These are phyloP conservation scores for Metarhizium humberi DNA, from an alignment of 2,329 filamentous ascomycete genomes.

Conservation along the genomic window DNA sequence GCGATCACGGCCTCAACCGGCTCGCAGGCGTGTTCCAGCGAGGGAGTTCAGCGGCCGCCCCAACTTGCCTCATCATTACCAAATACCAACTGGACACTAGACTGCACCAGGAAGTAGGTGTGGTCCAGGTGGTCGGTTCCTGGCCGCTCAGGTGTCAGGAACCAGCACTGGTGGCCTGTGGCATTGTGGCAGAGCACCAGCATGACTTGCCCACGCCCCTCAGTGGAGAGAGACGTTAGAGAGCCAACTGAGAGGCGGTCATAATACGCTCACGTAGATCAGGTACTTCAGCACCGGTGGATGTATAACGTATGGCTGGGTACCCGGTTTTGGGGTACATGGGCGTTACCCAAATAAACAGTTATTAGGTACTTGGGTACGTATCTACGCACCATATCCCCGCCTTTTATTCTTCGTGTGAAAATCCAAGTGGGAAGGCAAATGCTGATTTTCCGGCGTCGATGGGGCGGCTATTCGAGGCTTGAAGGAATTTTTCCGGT, in stretches of 20 bases:
- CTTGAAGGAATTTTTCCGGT: constrained; percentile 13
- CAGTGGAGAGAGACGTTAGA: background rate
- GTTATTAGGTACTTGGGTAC: background rate
- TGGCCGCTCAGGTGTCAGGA: constrained; percentile 19
- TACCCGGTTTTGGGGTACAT: no score
- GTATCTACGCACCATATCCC: background rate
- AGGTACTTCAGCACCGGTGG: no score
- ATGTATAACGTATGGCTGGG: background rate
- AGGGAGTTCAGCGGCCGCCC: constrained; percentile 3
- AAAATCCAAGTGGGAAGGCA: background rate
- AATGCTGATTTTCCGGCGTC: constrained; percentile 5
- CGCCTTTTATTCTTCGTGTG: no score
- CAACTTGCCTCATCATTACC: constrained; percentile 18
- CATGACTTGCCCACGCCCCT: constrained; percentile 3
- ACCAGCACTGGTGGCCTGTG: constrained; percentile 9
- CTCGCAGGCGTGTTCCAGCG: background rate
- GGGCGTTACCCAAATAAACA: no score
- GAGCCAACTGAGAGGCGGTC: background rate
- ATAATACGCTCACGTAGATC: no score
- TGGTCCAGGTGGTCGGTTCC: constrained; percentile 16
- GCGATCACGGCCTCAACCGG: constrained; percentile 21
- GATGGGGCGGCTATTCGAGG: constrained; percentile 24
- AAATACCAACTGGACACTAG: constrained; percentile 21
- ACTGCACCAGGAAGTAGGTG: constrained; percentile 18
- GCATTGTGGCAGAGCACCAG: constrained; percentile 2